Percentiles rank a stretch among this genome's conserved stretches.
phyloP scores from a whole-genome alignment of 192 early-diverging fungal species.

The Coemansia sp. region DNA sequence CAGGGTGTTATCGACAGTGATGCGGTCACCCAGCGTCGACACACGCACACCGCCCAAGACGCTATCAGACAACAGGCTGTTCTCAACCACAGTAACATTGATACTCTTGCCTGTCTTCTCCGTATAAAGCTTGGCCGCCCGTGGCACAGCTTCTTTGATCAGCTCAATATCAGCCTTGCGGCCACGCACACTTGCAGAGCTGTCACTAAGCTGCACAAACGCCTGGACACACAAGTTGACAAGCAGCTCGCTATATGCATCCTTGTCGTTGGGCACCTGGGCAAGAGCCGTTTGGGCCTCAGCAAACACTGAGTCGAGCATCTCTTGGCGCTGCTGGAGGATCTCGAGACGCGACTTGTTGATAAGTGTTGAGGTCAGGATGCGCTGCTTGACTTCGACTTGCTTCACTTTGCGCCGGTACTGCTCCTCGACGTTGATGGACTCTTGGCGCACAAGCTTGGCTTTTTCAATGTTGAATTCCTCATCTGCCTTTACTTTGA shows the following conservation, averaged over 20 bases:
- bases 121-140: constrained; percentile 57
- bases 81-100: constrained; percentile 45
- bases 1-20: constrained; percentile 86
- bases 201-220: constrained; percentile 85
- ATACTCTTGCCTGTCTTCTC: constrained; percentile 55
- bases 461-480: constrained; percentile 99
- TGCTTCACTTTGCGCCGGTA: constrained; percentile 98
- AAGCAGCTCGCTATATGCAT: constrained; percentile 67
- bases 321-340: constrained; percentile 82
- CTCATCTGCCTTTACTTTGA: constrained; percentile 99
- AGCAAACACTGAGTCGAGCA: constrained; percentile 78
- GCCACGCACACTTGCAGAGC: constrained; percentile 65
- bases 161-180: constrained; percentile 69
- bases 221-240: constrained; percentile 69
- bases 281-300: constrained; percentile 67
- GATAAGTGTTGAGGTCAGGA: constrained; percentile 90
- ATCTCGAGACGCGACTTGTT: constrained; percentile 94
- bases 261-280: constrained; percentile 60
- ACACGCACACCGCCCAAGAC: constrained; percentile 91
- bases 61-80: constrained; percentile 66
- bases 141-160: constrained; percentile 60
- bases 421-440: constrained; percentile 91
- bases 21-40: constrained; percentile 71
- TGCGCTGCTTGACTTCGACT: constrained; percentile 92
- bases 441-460: constrained; percentile 97